Base-by-base conservation (phyloP, 805 yeast genomes). In the Spathaspora arborariae region DNA sequence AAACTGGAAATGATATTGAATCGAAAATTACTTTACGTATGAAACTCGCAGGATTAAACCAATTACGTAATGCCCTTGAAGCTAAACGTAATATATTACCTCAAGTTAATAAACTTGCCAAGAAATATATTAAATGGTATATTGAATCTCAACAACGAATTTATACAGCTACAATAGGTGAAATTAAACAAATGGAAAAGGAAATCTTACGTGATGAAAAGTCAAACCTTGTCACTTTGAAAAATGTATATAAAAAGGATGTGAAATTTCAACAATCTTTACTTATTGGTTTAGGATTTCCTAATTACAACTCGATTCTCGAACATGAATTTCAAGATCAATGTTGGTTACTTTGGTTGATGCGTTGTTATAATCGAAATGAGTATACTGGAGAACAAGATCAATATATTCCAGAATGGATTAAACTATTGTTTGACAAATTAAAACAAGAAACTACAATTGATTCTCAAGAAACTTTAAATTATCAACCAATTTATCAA, bases 261-360 rank as follows among this genome's bases (percentile, higher is more conserved):
- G 63, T 64, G 42, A 57, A 58, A 30, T 80, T 83, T 52, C 74
- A 76, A 20, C 78, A 78, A 50, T 74, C 87, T 2, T 61, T 85
- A 19, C 59, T 81, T 10, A 60, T 81, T 20, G 67, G 79, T 1
- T 75, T 82, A 57, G 91, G 89, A 7, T 72, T 80, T 9, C 62
- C 76, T 2, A 69, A 72, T 18, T 81, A 75, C 54, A 82, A 79
- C 4, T 81, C 78, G 40, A 55, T 85, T 13, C 56, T 74, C 2
- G 69, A 62, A 2, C 68, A 77, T 38, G 69, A 74, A 37, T 70
- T 80, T 40, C 64, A 80, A 47, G 83, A 82, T 46, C 85, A 82
- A 53, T 76, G 78, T 2, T 67, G 86, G 61, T 60, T 83, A 18
- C 61, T 86, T 35, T 86, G 84, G 80, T 66, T 85, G 20, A 78